Percentiles rank a stretch among this genome's conserved stretches.
These are phyloP conservation scores for Lathyrus sativus DNA, from an alignment of 306 rosid genomes.

Conservation along the genomic window DNA sequence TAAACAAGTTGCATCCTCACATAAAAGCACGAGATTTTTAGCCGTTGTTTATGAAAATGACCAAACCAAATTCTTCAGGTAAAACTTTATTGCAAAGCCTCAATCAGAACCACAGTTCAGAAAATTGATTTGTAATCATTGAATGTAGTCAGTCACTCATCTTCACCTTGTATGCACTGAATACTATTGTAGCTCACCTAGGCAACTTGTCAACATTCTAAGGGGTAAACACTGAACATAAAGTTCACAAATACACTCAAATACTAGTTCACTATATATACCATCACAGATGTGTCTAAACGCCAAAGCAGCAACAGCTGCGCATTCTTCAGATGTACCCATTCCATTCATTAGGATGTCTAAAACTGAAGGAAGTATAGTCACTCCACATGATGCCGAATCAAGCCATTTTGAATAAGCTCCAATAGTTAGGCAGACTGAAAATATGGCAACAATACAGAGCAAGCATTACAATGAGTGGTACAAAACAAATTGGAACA, in stretches of 20 bases:
- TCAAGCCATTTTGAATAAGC: slow-evolving; percentile 98
- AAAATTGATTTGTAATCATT: slow-evolving; percentile 31
- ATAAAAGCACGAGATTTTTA: slow-evolving; percentile 21
- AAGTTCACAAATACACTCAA: slow-evolving; percentile 32
- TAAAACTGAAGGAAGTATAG: slow-evolving; percentile 83
- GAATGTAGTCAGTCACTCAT: slow-evolving; percentile 7
- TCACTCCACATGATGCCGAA: slow-evolving; percentile 75
- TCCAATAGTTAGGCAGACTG: slow-evolving; percentile 93
- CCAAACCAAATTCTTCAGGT: slow-evolving; percentile 31
- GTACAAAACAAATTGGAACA: slow-evolving; percentile 24
- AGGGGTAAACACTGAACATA: slow-evolving; percentile 38
- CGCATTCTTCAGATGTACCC: slow-evolving; percentile 92
- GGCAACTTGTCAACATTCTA: slow-evolving; percentile 27
- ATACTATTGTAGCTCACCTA: slow-evolving; percentile 31
- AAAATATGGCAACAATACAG: slow-evolving; percentile 44
- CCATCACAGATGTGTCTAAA: slow-evolving; percentile 97
- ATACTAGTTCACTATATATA: slow-evolving; percentile 49
- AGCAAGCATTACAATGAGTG: slow-evolving; percentile 24
- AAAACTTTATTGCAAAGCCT: slow-evolving; percentile 31
- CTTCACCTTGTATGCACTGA: slow-evolving; percentile 32
- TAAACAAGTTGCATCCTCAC: slow-evolving; percentile 30
- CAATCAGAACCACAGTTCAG: slow-evolving; percentile 33
- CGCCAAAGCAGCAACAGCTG: slow-evolving; percentile 98
- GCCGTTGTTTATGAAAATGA: slow-evolving; percentile 29
- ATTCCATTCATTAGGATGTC: slow-evolving; percentile 90